Base-by-base conservation (phyloP, 1,284 basidiomycete species). In the Pyrrhoderma noxium region DNA sequence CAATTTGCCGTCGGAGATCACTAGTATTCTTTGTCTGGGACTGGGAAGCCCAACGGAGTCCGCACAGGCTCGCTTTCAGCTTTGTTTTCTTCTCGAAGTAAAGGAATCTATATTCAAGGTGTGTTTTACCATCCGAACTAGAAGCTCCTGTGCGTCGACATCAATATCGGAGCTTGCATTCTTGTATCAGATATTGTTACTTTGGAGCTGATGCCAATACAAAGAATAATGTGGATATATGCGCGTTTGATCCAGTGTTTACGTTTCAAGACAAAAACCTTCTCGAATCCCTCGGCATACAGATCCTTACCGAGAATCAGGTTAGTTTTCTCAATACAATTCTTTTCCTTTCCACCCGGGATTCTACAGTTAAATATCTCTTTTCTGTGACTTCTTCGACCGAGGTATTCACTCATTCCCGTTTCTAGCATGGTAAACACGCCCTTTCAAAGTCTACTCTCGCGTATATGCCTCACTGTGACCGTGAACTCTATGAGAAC, bases 391-490 rank as follows among this genome's bases (percentile, higher is more conserved):
- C 42, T n/a, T 22, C 38, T 40, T 40, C n/a, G n/a, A 7, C 5
- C n/a, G 21, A 40, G 5, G 5, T 8, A 22, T n/a, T 40, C 5
- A 40, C n/a, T 40, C n/a, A 22, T 40, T 16, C 14, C 21, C 21
- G n/a, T n/a, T 40, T 40, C 18, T 42, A 70, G 67, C 57, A 66
- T 41, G 68, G 62, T 18, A 60, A 59, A 44, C 64, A 69, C 53
- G 55, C 43, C 42, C 52, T 67, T 18, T 51, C 57, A 27, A 54
- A 56, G 25, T 76, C 77, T 55, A 85, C 82, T 44, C 69, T 88
- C 51, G 69, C 80, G 49, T 86, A 77, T 67, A 86, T 87, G 84
- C 85, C 84, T 27, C 85, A 88, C 62, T 88, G 85, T 61, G 83
- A 85, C 61, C 60, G 82, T 61, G 70, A 72, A 52, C 70, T 88